A percentile compares a stretch with the other conserved stretches of the same genome.
These are phyloP conservation scores for Phaeosphaeria sp. DNA, from an alignment of 2,329 filamentous ascomycete genomes.

Conservation along the genomic window DNA sequence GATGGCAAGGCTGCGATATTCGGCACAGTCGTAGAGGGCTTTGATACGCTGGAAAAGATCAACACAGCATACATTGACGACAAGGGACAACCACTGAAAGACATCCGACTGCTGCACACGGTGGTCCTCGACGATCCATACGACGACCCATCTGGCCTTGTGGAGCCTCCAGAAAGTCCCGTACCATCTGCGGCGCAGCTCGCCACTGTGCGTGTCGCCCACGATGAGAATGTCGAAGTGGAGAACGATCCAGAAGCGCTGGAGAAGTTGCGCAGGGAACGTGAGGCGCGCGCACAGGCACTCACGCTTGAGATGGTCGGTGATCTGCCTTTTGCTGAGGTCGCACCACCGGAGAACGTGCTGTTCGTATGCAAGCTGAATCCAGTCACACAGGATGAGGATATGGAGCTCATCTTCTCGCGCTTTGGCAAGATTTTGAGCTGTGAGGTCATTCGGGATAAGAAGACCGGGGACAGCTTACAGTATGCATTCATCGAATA, in stretches of 20 bases:
- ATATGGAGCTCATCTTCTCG: conserved; percentile 93
- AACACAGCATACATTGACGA: conserved; percentile 89
- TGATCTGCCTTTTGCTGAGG: conserved; percentile 94
- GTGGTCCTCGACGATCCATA: conserved; percentile 92
- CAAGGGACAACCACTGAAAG: conserved; percentile 84
- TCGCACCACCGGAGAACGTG: conserved; percentile 95
- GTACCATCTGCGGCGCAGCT: conserved; percentile 83
- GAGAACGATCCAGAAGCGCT: conserved; percentile 80
- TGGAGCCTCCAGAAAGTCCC: conserved; percentile 80
- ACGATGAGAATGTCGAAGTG: conserved; percentile 82
- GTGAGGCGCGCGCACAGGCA: conserved; percentile 91
- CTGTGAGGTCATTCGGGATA: conserved; percentile 94
- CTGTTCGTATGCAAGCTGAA: conserved; percentile 99
- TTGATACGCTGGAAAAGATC: conserved; percentile 91
- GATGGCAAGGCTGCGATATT: conserved; percentile 96
- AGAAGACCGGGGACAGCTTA: conserved; percentile 89
- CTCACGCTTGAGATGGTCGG: conserved; percentile 97
- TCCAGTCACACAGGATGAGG: conserved; percentile 92
- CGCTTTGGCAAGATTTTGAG: conserved; percentile 95
- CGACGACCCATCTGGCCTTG: conserved; percentile 77
- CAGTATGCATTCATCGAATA: conserved; percentile 99
- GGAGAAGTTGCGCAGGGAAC: conserved; percentile 81
- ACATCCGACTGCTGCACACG: conserved; percentile 93
- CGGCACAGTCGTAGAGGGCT: conserved; percentile 93
- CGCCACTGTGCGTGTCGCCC: conserved; percentile 87